Evolutionary conservation across 1,139 yeast species (phyloP), one percentile per base, ranked within the genome.

Genomic region (Yamadazyma epiphylla): DNA sequence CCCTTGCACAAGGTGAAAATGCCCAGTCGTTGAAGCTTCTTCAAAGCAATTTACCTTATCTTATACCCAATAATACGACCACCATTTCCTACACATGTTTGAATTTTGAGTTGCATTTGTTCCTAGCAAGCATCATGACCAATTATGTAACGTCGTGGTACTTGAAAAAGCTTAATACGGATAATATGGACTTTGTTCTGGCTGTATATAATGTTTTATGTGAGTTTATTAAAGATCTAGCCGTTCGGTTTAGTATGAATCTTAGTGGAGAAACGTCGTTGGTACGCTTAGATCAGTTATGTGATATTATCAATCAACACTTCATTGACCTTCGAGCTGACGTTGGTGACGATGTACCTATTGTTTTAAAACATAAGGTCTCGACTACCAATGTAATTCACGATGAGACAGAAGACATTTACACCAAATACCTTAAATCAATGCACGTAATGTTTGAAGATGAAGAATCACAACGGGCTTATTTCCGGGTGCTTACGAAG

Each of bases 91-190:
- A 39, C 24, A 40, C 46, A 13, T 39, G 47, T 19, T 42, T 64
- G 12, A 64, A 65, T 35, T 50, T 64, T 27, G 59, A 63, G 33
- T 33, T 67, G 13, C 73, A 68, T 39, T 41, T 65, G 30, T 61
- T 67, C 31, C 39, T 66, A 13, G 53, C 63, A 13, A 46, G 59
- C 2, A 58, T 66, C 5, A 50, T 64, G 38, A 46, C 55, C 7
- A 51, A 56, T 23, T 67, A 51, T 35, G 57, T 68, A 14, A 50
- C 53, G 32, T 52, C 66, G 27, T 68, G 74, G 74, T 68, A 65
- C 40, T 44, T 58, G 25, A 39, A 35, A 20, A 64, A 63, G 37
- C 46, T 68, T 13, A 64, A 65, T 33, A 65, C 73, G 2, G 62
- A 60, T 27, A 62, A 64, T 38, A 35, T 50, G 30, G 66, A 59